Evolutionary conservation across 2,329 filamentous ascomycete genomes (phyloP), one percentile per base, ranked within the genome.

Genomic region (Ophiocordyceps unilateralis): DNA sequence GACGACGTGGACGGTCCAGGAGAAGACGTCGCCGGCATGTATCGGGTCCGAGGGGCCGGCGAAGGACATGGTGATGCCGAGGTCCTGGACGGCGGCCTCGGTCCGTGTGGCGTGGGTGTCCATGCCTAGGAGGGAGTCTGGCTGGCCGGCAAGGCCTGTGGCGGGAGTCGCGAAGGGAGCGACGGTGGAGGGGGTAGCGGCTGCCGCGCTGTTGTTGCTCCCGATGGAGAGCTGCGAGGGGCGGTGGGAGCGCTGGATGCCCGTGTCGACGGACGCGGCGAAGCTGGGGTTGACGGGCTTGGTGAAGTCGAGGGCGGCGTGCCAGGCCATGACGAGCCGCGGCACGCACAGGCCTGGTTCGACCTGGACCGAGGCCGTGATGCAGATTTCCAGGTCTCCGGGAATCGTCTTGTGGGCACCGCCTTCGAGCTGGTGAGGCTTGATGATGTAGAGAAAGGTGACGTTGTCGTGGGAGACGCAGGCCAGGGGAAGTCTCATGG

Each of bases 41-140:
- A 84, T 66, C 43, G 70, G 66, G 20, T 60, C 53, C 12, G 59
- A 46, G 28, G 81, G 81, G 0, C 73, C 77, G 6, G 72, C 74
- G 54, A 91, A 80, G 36, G 81, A 86, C 62, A 89, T 76, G 30
- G 79, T 84, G 45, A 89, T 73, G 45, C 81, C 82, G 41, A 83
- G 74, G 46, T 81, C 72, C 3, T 71, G 70, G 34, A 75, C 56
- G 41, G 64, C 52, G 40, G 65, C 58, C 41, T 74, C 70, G 30
- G 58, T 59, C 49, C 60, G 63, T 14, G 57, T 57, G 40, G 66
- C 64, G 44, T 71, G 61, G 22, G 74, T 68, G 51, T 79, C 73
- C 39, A 79, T 67, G 22, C 66, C 62, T 11, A 76, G 76, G 2
- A 80, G 64, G 26, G 75, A 65, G 54, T 80, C 75, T 2, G 77